Evolutionary conservation across 495 filamentous ascomycete genomes (phyloP).

Genomic region (Achaetomiella virescens): DNA sequence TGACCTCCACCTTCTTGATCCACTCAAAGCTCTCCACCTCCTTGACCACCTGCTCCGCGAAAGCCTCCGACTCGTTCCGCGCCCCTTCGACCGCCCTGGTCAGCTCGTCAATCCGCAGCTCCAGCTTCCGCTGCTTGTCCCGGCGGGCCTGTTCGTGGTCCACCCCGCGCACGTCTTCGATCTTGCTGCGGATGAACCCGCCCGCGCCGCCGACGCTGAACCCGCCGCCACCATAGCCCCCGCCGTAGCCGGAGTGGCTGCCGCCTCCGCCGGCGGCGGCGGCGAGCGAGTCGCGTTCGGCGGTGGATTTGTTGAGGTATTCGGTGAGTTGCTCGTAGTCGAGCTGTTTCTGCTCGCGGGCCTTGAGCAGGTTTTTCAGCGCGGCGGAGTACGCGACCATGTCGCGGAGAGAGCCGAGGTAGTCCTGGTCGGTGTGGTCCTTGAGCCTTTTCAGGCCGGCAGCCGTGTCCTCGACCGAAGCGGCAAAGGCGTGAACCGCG

Average conservation of each 20-base stretch:
- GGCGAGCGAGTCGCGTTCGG: constrained; percentile 79
- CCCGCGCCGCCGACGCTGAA: constrained; percentile 53
- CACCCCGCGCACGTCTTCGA: constrained; percentile 94
- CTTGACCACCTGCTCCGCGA: constrained; percentile 88
- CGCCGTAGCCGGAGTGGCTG: constrained; percentile 18
- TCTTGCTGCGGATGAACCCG: constrained; percentile 88
- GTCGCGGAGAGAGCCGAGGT: constrained; percentile 81
- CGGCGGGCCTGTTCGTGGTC: constrained; percentile 89
- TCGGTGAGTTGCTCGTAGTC: constrained; percentile 95
- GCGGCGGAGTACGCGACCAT: constrained; percentile 88
- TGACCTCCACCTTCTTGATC: constrained; percentile 91
- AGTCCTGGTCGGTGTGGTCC: constrained; percentile 93
- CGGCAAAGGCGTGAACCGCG: constrained; percentile 75
- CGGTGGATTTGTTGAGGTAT: constrained; percentile 82
- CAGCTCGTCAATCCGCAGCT: constrained; percentile 83
- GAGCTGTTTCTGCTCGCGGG: constrained; percentile 93
- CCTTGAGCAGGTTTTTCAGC: constrained; percentile 81
- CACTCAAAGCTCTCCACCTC: constrained; percentile 93
- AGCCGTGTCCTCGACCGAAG: constrained; percentile 75
- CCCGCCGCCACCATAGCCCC: background rate
- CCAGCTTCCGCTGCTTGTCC: constrained; percentile 80
- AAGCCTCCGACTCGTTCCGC: constrained; percentile 73
- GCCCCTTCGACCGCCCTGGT: constrained; percentile 83
- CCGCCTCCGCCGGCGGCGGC: constrained; percentile 49
- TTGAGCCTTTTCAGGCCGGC: constrained; percentile 67